Base-by-base conservation (phyloP, 257 asterid genomes). In the Salvia splendens region DNA sequence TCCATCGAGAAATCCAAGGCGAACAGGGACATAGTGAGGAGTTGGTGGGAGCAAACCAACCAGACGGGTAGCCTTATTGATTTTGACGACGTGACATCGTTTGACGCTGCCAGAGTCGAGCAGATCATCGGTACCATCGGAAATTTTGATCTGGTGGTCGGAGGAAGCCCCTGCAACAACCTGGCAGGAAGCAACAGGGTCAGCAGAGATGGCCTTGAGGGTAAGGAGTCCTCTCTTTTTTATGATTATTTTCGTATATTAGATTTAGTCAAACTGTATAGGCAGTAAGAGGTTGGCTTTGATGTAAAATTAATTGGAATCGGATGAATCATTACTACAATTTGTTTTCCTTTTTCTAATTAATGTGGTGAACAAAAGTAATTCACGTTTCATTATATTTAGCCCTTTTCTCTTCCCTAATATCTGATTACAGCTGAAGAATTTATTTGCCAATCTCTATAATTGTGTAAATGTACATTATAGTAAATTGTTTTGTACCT, bases 41-140 rank as follows among this genome's bases (percentile, higher is more conserved):
- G 95, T 30, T 94, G 99, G 99, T 94, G 96, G 99, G 96, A 88
- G 76, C 95, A 94, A 42, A 88, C 97, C 0, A 81, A 82, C 64
- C 96, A 88, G 66, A 78, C 67, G 4, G 97, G 99, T 0, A 72
- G 5, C 1, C 67, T 94, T 16, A 66, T 73, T 0, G 84, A 94
- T 16, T 80, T 78, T 0, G 86, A 87, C 0, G 99, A 94, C 28
- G 91, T 90, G 1, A 24, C 87, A 73, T 41, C 35, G 1, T 35
- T 94, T 4, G 84, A 87, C 2, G 81, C 64, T 0, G 75, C 72
- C 8, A 35, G 41, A n/a, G 17, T 89, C 1, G 95, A 80, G 74
- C 61, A 62, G 3, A 57, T 83, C 2, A 67, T 81, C 0, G 46
- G 71, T 2, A 7, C 58, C 0, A 11, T 75, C 0, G 91, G 91